Conservation (phyloP, 257 asterid genomes). For the Catharanthus roseus region DNA sequence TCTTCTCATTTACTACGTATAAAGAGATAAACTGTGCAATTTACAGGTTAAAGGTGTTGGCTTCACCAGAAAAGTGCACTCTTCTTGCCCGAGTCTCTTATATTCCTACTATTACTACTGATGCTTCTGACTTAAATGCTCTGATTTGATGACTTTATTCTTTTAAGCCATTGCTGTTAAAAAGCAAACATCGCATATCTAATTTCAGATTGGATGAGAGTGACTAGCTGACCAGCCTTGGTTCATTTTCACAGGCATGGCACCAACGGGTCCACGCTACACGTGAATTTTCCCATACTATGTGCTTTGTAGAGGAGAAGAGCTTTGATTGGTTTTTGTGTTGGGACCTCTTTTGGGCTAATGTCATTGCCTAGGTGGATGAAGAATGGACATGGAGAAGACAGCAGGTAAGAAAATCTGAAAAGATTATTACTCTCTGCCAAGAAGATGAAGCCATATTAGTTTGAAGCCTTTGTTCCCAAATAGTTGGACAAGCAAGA, state of each 20-base stretch:
- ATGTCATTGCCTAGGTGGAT: conserved; percentile 15
- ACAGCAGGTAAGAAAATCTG: conserved; percentile 11
- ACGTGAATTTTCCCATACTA: conserved; percentile 41
- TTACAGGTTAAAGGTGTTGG: conserved; percentile 20
- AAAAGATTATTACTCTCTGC: not conserved
- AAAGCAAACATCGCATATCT: conserved; percentile 42
- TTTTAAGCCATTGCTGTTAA: conserved; percentile 25
- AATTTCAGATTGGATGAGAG: conserved; percentile 51
- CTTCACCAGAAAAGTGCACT: conserved; percentile 20
- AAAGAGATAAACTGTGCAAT: conserved; percentile 38
- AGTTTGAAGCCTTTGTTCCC: conserved; percentile 15
- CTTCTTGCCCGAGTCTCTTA: conserved; percentile 3
- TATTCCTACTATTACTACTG: not conserved
- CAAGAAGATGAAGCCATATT: conserved; percentile 1
- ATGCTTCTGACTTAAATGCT: conserved; percentile 6
- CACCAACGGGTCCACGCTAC: conserved; percentile 44
- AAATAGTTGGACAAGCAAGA: conserved; percentile 12
- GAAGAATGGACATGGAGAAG: conserved; percentile 11
- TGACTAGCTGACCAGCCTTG: conserved; percentile 39
- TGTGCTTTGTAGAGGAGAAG: conserved; percentile 15
- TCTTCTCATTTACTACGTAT: conserved; percentile 31
- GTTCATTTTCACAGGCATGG: conserved; percentile 23
- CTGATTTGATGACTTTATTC: conserved; percentile 19
- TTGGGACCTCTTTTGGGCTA: conserved; percentile 40
- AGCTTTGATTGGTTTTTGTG: conserved; percentile 19